Conservation (phyloP, 2,329 filamentous ascomycete genomes). For the Trichoderma guizhouense region DNA sequence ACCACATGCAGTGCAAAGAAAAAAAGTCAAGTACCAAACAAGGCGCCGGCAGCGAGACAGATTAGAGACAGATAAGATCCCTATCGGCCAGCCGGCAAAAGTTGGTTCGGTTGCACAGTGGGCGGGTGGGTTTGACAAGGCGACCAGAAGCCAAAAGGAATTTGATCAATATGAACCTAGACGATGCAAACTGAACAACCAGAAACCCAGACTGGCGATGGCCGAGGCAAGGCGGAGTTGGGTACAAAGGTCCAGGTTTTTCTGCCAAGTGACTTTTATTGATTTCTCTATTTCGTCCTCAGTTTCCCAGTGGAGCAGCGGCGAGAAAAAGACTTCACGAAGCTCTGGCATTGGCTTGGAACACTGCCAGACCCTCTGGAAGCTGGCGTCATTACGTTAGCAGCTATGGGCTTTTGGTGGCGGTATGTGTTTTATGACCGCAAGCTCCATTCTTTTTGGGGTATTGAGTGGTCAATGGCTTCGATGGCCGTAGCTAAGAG, state of each 20-base stretch:
- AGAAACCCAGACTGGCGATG: not conserved
- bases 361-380: not conserved
- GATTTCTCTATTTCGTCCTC: not conserved
- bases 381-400: not conserved
- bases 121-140: not conserved
- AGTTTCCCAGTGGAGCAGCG: not conserved
- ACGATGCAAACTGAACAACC: not conserved
- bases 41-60: not conserved
- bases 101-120: not conserved
- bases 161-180: not conserved
- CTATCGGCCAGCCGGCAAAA: constrained; percentile 2
- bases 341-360: not conserved
- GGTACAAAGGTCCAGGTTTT: not conserved
- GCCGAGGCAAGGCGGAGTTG: not conserved
- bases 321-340: not conserved
- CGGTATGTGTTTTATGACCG: not conserved
- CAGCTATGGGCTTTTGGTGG: not conserved
- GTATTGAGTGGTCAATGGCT: not conserved
- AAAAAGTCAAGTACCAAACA: not conserved
- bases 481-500: not conserved
- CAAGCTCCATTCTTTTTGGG: not conserved
- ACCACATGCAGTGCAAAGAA: not conserved
- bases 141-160: not conserved
- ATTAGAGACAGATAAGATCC: not conserved
- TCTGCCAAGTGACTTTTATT: not conserved